Conservation (phyloP, 164 flowering plant genomes). For the Sedum album region DNA sequence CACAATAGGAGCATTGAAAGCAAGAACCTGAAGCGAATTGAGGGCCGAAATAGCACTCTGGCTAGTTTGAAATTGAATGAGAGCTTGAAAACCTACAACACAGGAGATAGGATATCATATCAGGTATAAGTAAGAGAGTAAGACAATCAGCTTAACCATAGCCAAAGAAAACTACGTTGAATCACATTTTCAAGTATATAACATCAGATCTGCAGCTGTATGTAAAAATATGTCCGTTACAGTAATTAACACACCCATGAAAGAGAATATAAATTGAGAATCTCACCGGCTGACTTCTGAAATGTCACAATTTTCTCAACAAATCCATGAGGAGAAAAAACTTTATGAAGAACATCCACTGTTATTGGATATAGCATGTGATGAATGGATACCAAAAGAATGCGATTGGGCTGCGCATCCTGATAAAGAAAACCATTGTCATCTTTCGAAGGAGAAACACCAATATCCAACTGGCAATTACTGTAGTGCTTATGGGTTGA, state of each 20-base stretch:
- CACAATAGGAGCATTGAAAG: background rate
- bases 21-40: constrained; percentile 69
- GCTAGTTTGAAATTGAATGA: constrained; percentile 73
- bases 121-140: background rate
- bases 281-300: constrained; percentile 99
- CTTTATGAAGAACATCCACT: constrained; percentile 99
- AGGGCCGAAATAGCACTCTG: constrained; percentile 83
- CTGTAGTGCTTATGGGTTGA: background rate
- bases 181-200: background rate
- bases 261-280: constrained; percentile 14
- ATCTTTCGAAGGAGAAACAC: constrained; percentile 52
- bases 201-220: background rate
- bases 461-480: too few species aligned
- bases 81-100: constrained; percentile 85
- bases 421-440: constrained; percentile 16
- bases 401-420: constrained; percentile 93
- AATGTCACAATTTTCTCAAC: constrained; percentile 99
- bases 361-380: constrained; percentile 98
- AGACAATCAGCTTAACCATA: background rate
- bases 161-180: background rate
- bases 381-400: constrained; percentile 93
- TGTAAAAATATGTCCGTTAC: background rate
- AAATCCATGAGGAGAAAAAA: constrained; percentile 96
- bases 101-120: background rate
- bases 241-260: background rate